Base-by-base conservation (phyloP, 495 filamentous ascomycete species). In the Pyrenopolyporus hunteri region DNA sequence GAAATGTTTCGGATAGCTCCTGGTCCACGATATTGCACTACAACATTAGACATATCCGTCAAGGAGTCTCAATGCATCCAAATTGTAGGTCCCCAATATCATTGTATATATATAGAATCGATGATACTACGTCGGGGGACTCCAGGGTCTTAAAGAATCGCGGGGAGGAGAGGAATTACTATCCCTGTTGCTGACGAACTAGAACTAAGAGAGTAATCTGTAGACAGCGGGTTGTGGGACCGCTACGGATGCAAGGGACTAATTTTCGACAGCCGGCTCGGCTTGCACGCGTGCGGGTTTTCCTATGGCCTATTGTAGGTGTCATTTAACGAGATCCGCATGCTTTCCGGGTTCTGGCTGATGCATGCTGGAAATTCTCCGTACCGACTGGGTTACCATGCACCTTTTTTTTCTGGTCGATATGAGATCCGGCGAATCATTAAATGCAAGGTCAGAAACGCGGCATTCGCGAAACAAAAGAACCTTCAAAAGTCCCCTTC, bases 171-270 rank as follows among this genome's bases (percentile, higher is more conserved):
- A 42, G 37, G 19, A 42, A 42, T 42, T 2, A 23, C 23, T 13
- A n/a, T 42, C 10, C 13, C 19, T 11, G 37, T 20, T 9, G 4
- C 37, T 5, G 9, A 11, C 9, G 37, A 42, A 22, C 37, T 42
- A 55, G 58, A 36, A 36, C 58, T 4, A 47, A 43, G 31, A 43
- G 25, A 51, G 58, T 19, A 62, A 45, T n/a, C n/a, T n/a, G n/a
- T 43, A 45, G 19, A 16, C 23, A 43, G 50, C 44, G 50, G 50
- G 26, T 44, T 33, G 58, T 36, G 50, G 58, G 36, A 44, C 43
- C 49, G 49, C 49, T 54, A 62, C 51, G 22, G 50, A 54, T 62
- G 58, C 50, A 56, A 62, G 58, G 58, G 58, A 62, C 58, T 62
- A 62, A 33, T 62, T 61, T 61, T 58, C 16, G 4, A 17, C 25